phyloP scores from a whole-genome alignment of 192 early-diverging fungal species.

The Lunasporangiospora selenospora region DNA sequence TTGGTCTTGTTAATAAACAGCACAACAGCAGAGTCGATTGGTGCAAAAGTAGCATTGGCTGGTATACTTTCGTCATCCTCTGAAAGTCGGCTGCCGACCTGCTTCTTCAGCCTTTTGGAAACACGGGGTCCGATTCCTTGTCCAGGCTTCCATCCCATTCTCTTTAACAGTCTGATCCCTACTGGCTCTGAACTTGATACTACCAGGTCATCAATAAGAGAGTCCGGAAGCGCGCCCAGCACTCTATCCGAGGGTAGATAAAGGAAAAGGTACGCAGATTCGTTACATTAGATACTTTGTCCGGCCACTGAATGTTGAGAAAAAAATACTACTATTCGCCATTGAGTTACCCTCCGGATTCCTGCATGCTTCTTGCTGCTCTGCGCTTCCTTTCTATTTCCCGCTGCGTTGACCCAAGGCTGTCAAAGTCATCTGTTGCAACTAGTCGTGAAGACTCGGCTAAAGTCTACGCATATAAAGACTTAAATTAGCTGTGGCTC shows the following conservation, averaged over 20 bases:
- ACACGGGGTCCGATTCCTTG: conserved; percentile 83
- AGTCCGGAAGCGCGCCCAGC: conserved; percentile 51
- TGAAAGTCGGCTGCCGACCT: conserved; percentile 4
- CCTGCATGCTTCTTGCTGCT: conserved; percentile 49
- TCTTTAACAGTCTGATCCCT: conserved; percentile 68
- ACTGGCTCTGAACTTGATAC: conserved; percentile 67
- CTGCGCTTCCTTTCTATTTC: conserved; percentile 61
- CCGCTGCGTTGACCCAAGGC: conserved; percentile 64
- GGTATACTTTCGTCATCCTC: conserved; percentile 61
- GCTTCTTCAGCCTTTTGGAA: conserved; percentile 39
- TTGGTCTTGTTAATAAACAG: conserved; percentile 61
- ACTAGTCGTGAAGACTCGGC: conserved; percentile 55
- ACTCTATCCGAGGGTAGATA: too few species aligned
- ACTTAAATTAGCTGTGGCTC: too few species aligned
- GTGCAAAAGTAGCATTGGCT: conserved; percentile 66
- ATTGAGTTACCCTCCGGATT: conserved; percentile 51
- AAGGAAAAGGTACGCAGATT: not conserved
- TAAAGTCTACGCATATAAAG: conserved; percentile 47
- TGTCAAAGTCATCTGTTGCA: conserved; percentile 74
- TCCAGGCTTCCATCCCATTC: conserved; percentile 91
- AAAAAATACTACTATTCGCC: not conserved
- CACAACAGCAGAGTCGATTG: conserved; percentile 63
- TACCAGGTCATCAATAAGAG: conserved; percentile 64
- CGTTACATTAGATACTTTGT: too few species aligned
- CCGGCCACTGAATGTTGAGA: too few species aligned